A percentile compares a stretch with the other conserved stretches of the same genome.
Conservation (phyloP, 1,284 basidiomycete genomes). For the Cystobasidiaceae sp. region DNA sequence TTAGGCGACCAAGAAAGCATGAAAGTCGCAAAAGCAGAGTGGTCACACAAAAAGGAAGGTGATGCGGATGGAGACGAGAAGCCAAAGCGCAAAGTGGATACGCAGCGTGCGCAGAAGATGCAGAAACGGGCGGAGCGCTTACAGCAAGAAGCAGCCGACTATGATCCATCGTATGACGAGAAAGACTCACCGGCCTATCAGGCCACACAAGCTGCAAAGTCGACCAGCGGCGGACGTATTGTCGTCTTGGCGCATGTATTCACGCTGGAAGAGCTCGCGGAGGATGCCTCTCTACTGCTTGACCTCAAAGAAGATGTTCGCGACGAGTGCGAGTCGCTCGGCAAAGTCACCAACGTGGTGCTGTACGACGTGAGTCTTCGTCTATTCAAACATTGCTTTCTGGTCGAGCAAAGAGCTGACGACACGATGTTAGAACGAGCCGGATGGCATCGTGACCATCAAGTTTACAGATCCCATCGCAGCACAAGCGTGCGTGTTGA, state of each 20-base stretch:
- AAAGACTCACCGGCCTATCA: constrained; percentile 34
- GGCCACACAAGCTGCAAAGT: constrained; percentile 53
- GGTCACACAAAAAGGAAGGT: constrained; percentile 57
- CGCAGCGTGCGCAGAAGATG: constrained; percentile 68
- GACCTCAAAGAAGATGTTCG: constrained; percentile 95
- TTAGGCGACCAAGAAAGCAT: constrained; percentile 72
- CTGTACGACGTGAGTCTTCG: constrained; percentile 81
- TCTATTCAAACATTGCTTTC: no score
- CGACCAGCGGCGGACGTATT: constrained; percentile 50
- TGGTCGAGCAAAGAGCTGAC: no score
- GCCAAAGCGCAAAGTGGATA: constrained; percentile 50
- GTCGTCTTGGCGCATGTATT: constrained; percentile 97
- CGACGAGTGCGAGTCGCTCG: constrained; percentile 83
- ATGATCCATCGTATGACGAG: constrained; percentile 63
- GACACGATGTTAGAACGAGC: constrained; percentile 68
- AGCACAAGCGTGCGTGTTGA: constrained; percentile 85
- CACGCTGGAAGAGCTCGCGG: constrained; percentile 73
- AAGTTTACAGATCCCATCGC: constrained; percentile 84
- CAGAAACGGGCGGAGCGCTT: constrained; percentile 72
- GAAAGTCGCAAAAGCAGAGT: constrained; percentile 81
- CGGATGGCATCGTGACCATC: constrained; percentile 91
- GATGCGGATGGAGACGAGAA: constrained; percentile 38
- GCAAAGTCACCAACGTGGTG: constrained; percentile 95
- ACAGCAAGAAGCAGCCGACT: constrained; percentile 80
- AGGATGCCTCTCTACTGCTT: constrained; percentile 78